phyloP scores from a whole-genome alignment of 805 yeast species.

The Cephaloascus fragrans region DNA sequence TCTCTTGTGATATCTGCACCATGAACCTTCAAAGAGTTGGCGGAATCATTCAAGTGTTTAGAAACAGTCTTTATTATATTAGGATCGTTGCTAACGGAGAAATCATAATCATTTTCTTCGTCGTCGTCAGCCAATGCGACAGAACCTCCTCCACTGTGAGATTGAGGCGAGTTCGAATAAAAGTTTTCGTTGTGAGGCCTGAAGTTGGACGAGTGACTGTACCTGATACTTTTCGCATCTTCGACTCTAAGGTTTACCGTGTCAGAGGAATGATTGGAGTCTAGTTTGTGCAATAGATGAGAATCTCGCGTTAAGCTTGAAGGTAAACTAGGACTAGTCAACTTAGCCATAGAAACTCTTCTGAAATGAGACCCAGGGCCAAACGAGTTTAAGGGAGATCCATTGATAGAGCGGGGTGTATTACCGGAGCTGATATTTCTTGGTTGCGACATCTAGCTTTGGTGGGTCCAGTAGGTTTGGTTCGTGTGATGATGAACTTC shows the following conservation, averaged over 20 bases:
- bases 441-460: not conserved
- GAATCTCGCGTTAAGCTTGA: not conserved
- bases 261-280: not conserved
- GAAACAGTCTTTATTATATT: slow-evolving; percentile 18
- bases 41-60: slow-evolving; percentile 25
- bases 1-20: slow-evolving; percentile 47
- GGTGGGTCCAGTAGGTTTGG: too few species aligned
- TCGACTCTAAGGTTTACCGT: not conserved
- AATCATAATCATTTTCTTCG: not conserved
- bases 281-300: not conserved
- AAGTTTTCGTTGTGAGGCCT: not conserved
- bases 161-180: not conserved
- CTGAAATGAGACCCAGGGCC: not conserved
- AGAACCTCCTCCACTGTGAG: not conserved
- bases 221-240: not conserved
- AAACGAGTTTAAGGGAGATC: not conserved
- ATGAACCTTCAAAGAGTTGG: slow-evolving; percentile 23
- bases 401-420: not conserved
- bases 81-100: slow-evolving; percentile 15
- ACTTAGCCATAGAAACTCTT: not conserved
- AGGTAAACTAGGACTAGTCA: not conserved
- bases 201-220: not conserved
- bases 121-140: not conserved
- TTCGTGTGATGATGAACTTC: too few species aligned
- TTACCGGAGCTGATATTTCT: not conserved